Evolutionary conservation across 2,329 filamentous ascomycete genomes (phyloP), one percentile per base, ranked within the genome.

Genomic region (Epichloe gansuensis): DNA sequence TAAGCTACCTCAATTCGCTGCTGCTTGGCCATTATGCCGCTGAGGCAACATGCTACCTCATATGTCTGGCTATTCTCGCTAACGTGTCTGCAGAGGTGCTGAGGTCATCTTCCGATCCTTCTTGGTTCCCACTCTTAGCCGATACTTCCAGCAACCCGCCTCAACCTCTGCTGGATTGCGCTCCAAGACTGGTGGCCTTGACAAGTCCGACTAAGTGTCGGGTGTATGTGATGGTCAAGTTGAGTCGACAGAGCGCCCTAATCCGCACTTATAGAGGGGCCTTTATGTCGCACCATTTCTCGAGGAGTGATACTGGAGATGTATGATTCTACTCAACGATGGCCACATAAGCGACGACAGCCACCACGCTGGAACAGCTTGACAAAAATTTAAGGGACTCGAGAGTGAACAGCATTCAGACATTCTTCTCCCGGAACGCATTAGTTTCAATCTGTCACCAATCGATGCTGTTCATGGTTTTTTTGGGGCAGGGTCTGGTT

Each of bases 21-120:
- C 31, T 42, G 1, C n/a, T 28, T 38, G 12, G 21, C 21, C 12
- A 37, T 38, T 7, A 23, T 25, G 28, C 28, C 51, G 41, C 17
- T 21, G 35, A 21, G 21, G 44, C 6, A n/a, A 11, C 8, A 28
- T 13, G 35, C 48, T n/a, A 2, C n/a, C 31, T 25, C 34, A 11
- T 37, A 42, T 13, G 7, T 25, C 12, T 47, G 3, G 42, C 23
- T 42, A 12, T 25, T 9, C 35, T 13, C 17, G 34, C 17, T 28
- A 21, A 51, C 17, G 23, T 48, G 23, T 46, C 11, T 13, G 5
- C 58, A 97, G 93, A 69, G 93, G 93, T 68, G 91, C 93, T 65
- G 90, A 97, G 72, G 75, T 97, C 67, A 80, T 98, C 75, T 98
- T 97, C 88, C 86, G 88, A 72, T 95, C 91, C 58, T 88, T 97